Percentiles rank a stretch among this genome's conserved stretches.
phyloP scores from a whole-genome alignment of 1,139 yeast species.

The Candida sp. region DNA sequence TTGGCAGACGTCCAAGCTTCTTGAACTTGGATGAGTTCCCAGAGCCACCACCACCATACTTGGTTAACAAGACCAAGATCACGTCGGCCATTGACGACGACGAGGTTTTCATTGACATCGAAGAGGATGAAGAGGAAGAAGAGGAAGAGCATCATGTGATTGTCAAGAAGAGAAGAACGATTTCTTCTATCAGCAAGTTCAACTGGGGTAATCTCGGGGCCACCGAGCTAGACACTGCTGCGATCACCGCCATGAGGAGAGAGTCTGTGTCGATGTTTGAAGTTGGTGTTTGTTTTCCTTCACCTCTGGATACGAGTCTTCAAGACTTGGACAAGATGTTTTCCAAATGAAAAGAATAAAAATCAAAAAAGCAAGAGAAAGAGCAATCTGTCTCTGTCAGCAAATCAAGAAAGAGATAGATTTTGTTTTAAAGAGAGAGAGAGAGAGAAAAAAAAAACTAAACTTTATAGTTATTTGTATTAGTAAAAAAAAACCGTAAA shows the following conservation, averaged over 20 bases:
- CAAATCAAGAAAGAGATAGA: neutral
- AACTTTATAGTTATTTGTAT: conserved; percentile 2
- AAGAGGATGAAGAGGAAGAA: neutral
- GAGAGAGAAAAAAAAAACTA: neutral
- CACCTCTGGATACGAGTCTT: conserved; percentile 1
- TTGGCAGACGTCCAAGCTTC: conserved; percentile 42
- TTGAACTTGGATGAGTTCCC: neutral
- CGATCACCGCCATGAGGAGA: conserved; percentile 1
- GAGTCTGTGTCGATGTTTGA: conserved; percentile 1
- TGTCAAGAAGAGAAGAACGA: conserved; percentile 1
- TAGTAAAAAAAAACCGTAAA: neutral
- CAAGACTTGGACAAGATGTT: neutral
- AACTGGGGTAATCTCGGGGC: conserved; percentile 1
- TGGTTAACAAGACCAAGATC: neutral
- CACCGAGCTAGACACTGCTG: conserved; percentile 1
- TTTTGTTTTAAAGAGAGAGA: neutral
- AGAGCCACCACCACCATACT: conserved; percentile 1
- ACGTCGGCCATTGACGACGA: neutral
- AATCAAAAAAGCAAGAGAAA: neutral
- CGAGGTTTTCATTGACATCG: conserved; percentile 1
- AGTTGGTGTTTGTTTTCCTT: conserved; percentile 1
- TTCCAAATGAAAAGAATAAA: too few relatives aligned
- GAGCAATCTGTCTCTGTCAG: neutral
- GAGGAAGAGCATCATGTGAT: neutral
- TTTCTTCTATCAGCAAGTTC: conserved; percentile 2